These are phyloP conservation scores for Hanseniaspora gamundiae DNA, from an alignment of 1,139 yeast genomes.

Conservation along the genomic window DNA sequence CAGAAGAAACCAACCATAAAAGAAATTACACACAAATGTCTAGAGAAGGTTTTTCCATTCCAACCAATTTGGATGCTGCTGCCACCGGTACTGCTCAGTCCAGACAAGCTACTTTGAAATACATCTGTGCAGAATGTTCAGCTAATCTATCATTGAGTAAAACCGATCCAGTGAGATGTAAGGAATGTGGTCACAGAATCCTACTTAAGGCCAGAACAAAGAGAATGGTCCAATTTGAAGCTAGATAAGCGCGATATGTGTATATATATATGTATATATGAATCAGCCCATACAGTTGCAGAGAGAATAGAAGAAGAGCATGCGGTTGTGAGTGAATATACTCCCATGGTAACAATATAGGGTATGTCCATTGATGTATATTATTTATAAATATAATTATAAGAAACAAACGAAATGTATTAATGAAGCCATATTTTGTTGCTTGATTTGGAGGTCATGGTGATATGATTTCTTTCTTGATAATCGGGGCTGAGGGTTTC, in stretches of 20 bases:
- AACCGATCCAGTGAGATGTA: constrained; percentile 95
- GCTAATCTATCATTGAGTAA: constrained; percentile 77
- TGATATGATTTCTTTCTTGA: no score
- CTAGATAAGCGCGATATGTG: constrained; percentile 30
- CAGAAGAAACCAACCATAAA: not conserved
- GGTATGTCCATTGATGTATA: no score
- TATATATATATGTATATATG: not conserved
- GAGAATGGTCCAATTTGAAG: constrained; percentile 80
- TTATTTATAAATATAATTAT: no score
- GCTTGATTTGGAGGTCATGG: no score
- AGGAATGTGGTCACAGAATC: constrained; percentile 97
- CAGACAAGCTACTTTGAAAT: constrained; percentile 77
- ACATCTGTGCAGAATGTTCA: constrained; percentile 95
- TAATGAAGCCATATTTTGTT: no score
- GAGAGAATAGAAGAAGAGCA: not conserved
- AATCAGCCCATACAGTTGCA: not conserved
- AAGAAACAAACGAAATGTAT: no score
- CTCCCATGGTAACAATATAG: no score
- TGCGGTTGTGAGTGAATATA: no score
- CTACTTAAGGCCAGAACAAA: constrained; percentile 93
- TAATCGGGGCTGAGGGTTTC: no score
- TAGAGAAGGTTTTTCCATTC: constrained; percentile 93
- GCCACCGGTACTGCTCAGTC: constrained; percentile 58
- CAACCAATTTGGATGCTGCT: constrained; percentile 61
- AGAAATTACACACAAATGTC: constrained; percentile 29